phyloP scores from a whole-genome alignment of 495 filamentous ascomycete species.

The Neurospora sp. region DNA sequence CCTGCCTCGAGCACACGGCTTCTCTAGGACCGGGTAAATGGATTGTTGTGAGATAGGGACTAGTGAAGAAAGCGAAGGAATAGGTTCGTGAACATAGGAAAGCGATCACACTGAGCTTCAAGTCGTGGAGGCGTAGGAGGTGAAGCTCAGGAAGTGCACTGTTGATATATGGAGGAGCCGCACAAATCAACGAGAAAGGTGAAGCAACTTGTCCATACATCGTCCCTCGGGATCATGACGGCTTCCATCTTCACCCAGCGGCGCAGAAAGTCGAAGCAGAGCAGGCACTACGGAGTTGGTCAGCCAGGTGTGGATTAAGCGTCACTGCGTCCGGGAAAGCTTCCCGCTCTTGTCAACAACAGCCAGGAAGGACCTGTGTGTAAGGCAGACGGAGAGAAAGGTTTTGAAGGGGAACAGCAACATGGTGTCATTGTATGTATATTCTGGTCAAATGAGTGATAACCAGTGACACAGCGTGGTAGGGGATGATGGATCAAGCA shows the following conservation, averaged over 20 bases:
- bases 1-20: neutral
- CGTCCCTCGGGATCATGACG: neutral
- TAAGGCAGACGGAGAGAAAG: neutral
- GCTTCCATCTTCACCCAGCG: neutral
- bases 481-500: neutral
- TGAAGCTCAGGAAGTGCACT: neutral
- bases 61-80: neutral
- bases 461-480: neutral
- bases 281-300: neutral
- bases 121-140: neutral
- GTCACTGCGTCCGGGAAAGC: neutral
- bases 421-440: neutral
- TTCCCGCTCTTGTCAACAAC: neutral
- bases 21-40: neutral
- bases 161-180: neutral
- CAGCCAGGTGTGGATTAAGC: neutral
- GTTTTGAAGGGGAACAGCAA: neutral
- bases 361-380: neutral
- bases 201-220: neutral
- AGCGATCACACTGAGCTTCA: neutral
- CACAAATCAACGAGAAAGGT: neutral
- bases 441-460: neutral
- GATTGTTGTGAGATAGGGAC: neutral
- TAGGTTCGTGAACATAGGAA: neutral
- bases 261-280: neutral